Base-by-base conservation (phyloP, 208 protist genomes). In the Balamuthia mandrillaris region DNA sequence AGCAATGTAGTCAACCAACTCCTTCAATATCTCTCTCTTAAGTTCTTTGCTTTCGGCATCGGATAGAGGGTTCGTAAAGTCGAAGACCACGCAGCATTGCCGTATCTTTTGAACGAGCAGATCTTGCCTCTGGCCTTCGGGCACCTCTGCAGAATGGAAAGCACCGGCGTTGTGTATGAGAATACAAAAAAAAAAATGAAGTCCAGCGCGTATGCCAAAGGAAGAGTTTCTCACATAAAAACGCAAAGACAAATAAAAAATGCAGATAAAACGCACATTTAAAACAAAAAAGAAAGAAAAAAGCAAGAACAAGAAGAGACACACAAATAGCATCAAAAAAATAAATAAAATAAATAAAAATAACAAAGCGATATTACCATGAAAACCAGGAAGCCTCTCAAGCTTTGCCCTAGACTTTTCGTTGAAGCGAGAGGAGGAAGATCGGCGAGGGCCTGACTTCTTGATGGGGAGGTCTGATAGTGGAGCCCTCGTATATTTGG, bases 91-190 rank as follows among this genome's bases (percentile, higher is more conserved):
- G 44, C n/a, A 12, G 29, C 66, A 77, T 37, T 77, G 66, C 35
- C 66, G 66, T n/a, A 77, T 24, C 66, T 77, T 77, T 27, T 77
- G 35, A 18, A 58, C 41, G 24, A 77, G 54, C 24, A 77, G 66
- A 10, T 58, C 41, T 24, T 18, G 33, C 31, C 66, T 16, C 44
- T 77, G 41, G 10, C 16, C 35, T 9, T 18, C n/a, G 10, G 12
- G 16, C 21, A 27, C 66, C 35, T 77, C 66, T 77, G 58, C 24
- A 12, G 24, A 24, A 9, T 10, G 58, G 9, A 65, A 27, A n/a
- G n/a, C n/a, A n/a, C n/a, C n/a, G n/a, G n/a, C n/a, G n/a, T n/a
- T n/a, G n/a, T n/a, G n/a, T n/a, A n/a, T n/a, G n/a, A n/a, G n/a
- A n/a, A n/a, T n/a, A n/a, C n/a, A 56, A 27, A 56, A 27, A 27